These are phyloP conservation scores for Neltuma alba DNA, from an alignment of 306 rosid species.

Conservation along the genomic window DNA sequence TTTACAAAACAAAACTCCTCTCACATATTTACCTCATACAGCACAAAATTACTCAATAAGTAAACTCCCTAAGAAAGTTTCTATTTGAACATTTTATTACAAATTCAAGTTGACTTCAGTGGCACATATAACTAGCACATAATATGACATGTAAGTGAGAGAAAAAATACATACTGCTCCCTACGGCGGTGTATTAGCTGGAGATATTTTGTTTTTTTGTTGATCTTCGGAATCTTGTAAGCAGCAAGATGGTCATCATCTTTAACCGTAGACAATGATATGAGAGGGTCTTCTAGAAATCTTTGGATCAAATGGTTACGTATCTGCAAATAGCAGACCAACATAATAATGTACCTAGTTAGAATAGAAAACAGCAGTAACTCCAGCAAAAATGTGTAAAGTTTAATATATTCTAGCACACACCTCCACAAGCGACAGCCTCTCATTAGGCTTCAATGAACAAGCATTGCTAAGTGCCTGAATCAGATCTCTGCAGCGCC, in stretches of 20 bases:
- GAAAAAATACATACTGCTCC: conserved; percentile 68
- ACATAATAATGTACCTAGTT: conserved; percentile 13
- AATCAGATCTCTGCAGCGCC: conserved; percentile 91
- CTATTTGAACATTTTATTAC: conserved; percentile 2
- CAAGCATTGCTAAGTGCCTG: conserved; percentile 88
- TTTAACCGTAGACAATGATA: conserved; percentile 72
- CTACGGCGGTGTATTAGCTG: conserved; percentile 83
- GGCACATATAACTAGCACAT: conserved; percentile 17
- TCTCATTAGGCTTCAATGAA: conserved; percentile 83
- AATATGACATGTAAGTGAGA: conserved; percentile 7
- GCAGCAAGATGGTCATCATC: conserved; percentile 91
- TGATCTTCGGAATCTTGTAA: conserved; percentile 74
- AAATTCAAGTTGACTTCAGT: conserved; percentile 23
- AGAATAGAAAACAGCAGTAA: conserved; percentile 29
- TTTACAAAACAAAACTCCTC: no score
- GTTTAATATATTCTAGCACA: conserved; percentile 29
- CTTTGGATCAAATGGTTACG: conserved; percentile 78
- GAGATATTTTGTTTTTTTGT: conserved; percentile 73
- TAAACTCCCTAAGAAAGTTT: conserved; percentile 10
- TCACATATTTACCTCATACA: no score
- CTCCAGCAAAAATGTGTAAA: conserved; percentile 27
- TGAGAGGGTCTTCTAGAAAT: conserved; percentile 83
- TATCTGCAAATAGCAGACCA: conserved; percentile 54
- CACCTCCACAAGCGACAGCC: conserved; percentile 87
- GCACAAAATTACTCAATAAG: no score